A percentile compares a stretch with the other conserved stretches of the same genome.
phyloP scores from a whole-genome alignment of 164 flowering plant genomes.

The Buxus sempervirens region DNA sequence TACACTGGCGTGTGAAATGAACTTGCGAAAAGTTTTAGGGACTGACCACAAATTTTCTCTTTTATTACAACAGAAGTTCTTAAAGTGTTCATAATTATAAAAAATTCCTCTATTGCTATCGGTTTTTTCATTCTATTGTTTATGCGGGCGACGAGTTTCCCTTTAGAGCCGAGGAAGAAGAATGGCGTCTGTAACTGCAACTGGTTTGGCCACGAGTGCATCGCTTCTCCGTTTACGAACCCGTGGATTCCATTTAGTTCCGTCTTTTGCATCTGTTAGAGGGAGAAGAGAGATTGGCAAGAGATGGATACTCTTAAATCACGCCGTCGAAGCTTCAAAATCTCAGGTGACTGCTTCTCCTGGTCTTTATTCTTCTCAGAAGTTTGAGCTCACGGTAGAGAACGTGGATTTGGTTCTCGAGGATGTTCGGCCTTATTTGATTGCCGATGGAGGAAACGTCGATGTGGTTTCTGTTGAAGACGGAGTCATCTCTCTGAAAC shows the following conservation, averaged over 20 bases:
- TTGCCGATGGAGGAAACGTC: constrained; percentile 93
- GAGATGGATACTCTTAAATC: constrained; percentile 13
- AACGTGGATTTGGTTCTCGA: constrained; percentile 90
- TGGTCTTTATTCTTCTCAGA: constrained; percentile 73
- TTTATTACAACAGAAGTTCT: too few species aligned
- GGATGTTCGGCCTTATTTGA: constrained; percentile 86
- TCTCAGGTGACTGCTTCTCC: constrained; percentile 37
- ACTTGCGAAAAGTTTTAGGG: too few species aligned
- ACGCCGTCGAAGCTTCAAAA: constrained; percentile 18
- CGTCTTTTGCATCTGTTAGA: constrained; percentile 6
- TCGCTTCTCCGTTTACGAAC: background rate
- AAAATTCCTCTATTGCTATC: too few species aligned
- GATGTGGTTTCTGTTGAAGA: constrained; percentile 90
- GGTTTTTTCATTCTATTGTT: too few species aligned
- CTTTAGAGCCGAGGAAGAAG: too few species aligned
- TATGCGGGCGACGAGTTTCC: too few species aligned
- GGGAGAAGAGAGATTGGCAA: constrained; percentile 5
- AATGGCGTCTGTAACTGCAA: constrained; percentile 30
- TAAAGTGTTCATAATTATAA: too few species aligned
- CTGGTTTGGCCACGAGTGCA: constrained; percentile 15
- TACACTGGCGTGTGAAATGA: too few species aligned
- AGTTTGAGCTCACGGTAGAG: constrained; percentile 57
- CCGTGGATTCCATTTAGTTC: constrained; percentile 1
- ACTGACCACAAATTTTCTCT: too few species aligned
- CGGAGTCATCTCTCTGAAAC: constrained; percentile 74